These are phyloP conservation scores for Microsporum audouinii DNA, from an alignment of 2,329 filamentous ascomycete species.

Conservation along the genomic window DNA sequence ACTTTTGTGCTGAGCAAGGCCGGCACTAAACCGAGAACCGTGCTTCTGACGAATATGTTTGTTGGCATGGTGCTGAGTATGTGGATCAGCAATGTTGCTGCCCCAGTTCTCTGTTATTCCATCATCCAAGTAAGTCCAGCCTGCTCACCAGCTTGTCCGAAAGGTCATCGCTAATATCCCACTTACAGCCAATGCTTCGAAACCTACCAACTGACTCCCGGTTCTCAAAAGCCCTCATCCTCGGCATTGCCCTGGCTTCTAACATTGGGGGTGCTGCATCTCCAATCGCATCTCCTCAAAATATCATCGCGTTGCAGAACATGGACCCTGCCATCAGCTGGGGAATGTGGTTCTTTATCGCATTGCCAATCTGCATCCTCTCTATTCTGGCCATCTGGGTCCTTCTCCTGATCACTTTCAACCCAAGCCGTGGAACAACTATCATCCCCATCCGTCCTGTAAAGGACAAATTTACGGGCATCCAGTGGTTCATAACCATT, in stretches of 20 bases:
- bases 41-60: constrained; percentile 96
- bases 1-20: constrained; percentile 95
- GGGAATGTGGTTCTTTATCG: constrained; percentile 95
- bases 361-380: constrained; percentile 82
- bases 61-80: constrained; percentile 96
- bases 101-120: constrained; percentile 91
- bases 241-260: constrained; percentile 87
- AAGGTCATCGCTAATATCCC: constrained; percentile 3
- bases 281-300: constrained; percentile 93
- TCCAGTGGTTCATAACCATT: constrained; percentile 84
- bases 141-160: background rate
- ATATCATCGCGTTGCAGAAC: constrained; percentile 90
- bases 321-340: constrained; percentile 88
- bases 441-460: constrained; percentile 87
- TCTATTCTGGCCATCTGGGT: constrained; percentile 83
- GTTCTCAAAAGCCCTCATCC: constrained; percentile 89
- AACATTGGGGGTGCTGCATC: constrained; percentile 96
- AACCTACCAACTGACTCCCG: constrained; percentile 80
- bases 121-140: constrained; percentile 64
- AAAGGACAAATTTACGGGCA: constrained; percentile 73
- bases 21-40: constrained; percentile 76
- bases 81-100: constrained; percentile 98
- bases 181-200: constrained; percentile 67
- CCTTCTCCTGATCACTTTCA: constrained; percentile 73
- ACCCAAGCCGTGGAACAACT: constrained; percentile 69